phyloP scores from a whole-genome alignment of 2,329 filamentous ascomycete species.

The Fusarium proliferatum region DNA sequence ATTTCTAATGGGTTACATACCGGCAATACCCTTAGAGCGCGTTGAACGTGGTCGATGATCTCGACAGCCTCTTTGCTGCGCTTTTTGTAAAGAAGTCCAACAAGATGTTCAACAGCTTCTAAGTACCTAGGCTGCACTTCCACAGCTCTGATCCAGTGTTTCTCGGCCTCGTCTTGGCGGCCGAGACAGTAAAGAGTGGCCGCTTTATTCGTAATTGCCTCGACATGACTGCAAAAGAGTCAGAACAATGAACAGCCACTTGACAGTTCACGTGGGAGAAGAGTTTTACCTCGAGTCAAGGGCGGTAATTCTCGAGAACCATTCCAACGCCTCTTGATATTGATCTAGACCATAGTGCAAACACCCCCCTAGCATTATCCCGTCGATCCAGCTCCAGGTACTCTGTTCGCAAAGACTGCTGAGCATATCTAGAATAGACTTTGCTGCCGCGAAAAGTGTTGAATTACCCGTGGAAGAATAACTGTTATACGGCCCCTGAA shows the following conservation, averaged over 20 bases:
- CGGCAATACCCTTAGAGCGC: constrained; percentile 66
- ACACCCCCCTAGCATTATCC: constrained; percentile 90
- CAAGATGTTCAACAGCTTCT: constrained; percentile 93
- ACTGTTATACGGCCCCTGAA: constrained; percentile 25
- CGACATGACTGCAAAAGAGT: constrained; percentile 75
- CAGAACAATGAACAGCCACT: constrained; percentile 46
- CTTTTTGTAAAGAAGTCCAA: constrained; percentile 87
- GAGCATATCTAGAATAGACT: constrained; percentile 76
- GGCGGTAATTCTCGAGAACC: constrained; percentile 74
- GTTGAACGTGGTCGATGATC: constrained; percentile 87
- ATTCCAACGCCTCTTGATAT: constrained; percentile 80
- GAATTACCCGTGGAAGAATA: constrained; percentile 28
- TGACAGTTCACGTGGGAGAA: constrained; percentile 46
- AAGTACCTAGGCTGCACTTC: constrained; percentile 87
- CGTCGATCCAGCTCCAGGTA: constrained; percentile 90
- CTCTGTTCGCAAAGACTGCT: constrained; percentile 81
- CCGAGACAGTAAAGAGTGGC: constrained; percentile 88
- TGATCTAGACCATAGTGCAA: constrained; percentile 89
- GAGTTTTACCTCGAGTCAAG: constrained; percentile 65
- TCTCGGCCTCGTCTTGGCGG: constrained; percentile 84
- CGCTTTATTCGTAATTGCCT: constrained; percentile 93
- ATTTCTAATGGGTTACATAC: constrained; percentile 14
- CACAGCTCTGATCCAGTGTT: constrained; percentile 87
- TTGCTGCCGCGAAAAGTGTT: constrained; percentile 66
- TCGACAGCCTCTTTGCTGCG: constrained; percentile 86